Evolutionary conservation across 2,329 filamentous ascomycete species (phyloP).

Genomic region (Orbilia oligospora): DNA sequence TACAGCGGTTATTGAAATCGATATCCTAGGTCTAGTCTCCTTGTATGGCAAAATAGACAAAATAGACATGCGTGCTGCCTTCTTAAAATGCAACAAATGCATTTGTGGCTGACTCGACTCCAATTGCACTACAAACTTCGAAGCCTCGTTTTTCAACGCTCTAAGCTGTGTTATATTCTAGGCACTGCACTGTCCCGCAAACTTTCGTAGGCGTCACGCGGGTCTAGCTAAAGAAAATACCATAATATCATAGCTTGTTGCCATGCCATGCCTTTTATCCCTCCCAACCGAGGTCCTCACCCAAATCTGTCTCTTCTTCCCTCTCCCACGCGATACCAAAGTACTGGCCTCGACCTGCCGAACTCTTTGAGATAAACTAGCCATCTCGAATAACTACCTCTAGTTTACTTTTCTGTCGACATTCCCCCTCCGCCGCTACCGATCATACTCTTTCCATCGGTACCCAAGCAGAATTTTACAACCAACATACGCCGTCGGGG

Average conservation of each 20-base stretch:
- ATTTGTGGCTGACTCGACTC: neutral
- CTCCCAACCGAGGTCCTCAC: slow-evolving; percentile 22
- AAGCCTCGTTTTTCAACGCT: too few relatives aligned
- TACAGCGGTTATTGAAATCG: too few relatives aligned
- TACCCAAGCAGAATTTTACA: neutral
- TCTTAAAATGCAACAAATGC: neutral
- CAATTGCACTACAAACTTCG: too few relatives aligned
- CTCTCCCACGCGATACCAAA: slow-evolving; percentile 21
- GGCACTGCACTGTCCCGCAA: too few relatives aligned
- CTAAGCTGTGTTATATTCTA: too few relatives aligned
- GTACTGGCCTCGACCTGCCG: slow-evolving; percentile 17
- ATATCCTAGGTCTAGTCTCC: too few relatives aligned
- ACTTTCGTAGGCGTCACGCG: too few relatives aligned
- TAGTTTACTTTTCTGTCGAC: slow-evolving; percentile 15
- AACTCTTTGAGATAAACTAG: neutral
- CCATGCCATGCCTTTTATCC: neutral
- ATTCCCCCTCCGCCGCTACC: neutral
- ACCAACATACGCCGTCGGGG: neutral
- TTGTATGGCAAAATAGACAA: neutral
- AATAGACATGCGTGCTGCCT: neutral
- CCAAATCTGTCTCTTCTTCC: slow-evolving; percentile 7
- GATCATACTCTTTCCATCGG: neutral
- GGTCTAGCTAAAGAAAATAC: too few relatives aligned
- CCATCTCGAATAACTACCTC: slow-evolving; percentile 6
- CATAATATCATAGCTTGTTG: too few relatives aligned